Percentiles rank a stretch among this genome's conserved stretches.
phyloP scores from a whole-genome alignment of 352 stramenopile species.

The Achlya hypogyna region DNA sequence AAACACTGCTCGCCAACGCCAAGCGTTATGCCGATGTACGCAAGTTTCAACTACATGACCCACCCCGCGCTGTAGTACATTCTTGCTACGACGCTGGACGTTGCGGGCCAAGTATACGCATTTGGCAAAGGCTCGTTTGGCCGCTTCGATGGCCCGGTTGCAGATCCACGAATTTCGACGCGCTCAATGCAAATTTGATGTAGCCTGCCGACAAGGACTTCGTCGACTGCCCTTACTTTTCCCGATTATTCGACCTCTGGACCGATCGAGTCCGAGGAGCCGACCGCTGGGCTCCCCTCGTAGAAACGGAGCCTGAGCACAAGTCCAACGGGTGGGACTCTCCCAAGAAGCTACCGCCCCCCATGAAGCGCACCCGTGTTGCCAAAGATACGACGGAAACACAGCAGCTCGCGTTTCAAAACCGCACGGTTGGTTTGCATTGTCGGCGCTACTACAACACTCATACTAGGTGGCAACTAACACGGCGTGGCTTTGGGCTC shows the following conservation, averaged over 20 bases:
- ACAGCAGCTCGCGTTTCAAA: constrained; percentile 30
- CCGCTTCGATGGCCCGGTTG: constrained; percentile 52
- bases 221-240: constrained; percentile 68
- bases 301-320: neutral
- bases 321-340: neutral
- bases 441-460: no score
- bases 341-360: neutral
- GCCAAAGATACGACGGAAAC: constrained; percentile 5
- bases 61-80: constrained; percentile 14
- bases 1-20: constrained; percentile 42
- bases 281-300: neutral
- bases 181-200: neutral
- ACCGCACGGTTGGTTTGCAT: constrained; percentile 30
- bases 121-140: constrained; percentile 60
- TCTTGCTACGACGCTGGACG: constrained; percentile 52
- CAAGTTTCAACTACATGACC: neutral
- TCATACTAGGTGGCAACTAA: constrained; percentile 51
- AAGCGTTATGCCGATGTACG: constrained; percentile 31
- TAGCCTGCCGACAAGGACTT: constrained; percentile 32
- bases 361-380: constrained; percentile 29
- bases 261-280: constrained; percentile 38
- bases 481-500: constrained; percentile 66
- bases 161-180: neutral
- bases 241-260: constrained; percentile 44
- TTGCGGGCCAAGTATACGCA: constrained; percentile 65